Percentiles rank a stretch among this genome's conserved stretches.
phyloP scores from a whole-genome alignment of 2,329 filamentous ascomycete species.

The Cercospora beticola region DNA sequence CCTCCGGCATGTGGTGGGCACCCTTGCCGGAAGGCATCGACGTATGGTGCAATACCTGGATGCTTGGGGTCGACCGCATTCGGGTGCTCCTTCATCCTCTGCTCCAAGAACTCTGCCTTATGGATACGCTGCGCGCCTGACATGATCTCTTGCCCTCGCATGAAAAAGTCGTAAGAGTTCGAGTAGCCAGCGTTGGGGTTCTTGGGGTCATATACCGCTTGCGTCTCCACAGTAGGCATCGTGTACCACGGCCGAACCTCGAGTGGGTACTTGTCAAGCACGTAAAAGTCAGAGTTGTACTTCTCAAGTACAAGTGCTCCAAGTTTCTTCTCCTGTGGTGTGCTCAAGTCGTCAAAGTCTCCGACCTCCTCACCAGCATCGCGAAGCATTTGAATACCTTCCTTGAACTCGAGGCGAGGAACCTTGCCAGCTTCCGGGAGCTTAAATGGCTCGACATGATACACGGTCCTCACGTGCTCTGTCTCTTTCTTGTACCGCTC shows the following conservation, averaged over 20 bases:
- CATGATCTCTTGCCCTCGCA: constrained; percentile 69
- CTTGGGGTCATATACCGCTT: constrained; percentile 46
- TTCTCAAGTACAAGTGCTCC: constrained; percentile 83
- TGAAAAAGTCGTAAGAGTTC: constrained; percentile 70
- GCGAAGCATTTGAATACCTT: constrained; percentile 74
- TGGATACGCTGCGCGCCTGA: constrained; percentile 67
- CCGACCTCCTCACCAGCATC: constrained; percentile 73
- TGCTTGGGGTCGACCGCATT: constrained; percentile 56
- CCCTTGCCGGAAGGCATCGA: constrained; percentile 63
- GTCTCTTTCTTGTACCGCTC: constrained; percentile 69
- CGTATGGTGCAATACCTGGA: constrained; percentile 63
- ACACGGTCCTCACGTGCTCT: constrained; percentile 68
- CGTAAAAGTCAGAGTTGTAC: constrained; percentile 93
- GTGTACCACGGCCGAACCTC: constrained; percentile 88
- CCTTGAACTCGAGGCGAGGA: constrained; percentile 72
- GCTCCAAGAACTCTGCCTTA: constrained; percentile 57
- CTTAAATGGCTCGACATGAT: constrained; percentile 75
- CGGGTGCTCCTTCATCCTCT: constrained; percentile 59
- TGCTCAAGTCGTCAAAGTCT: constrained; percentile 73
- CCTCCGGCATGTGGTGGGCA: constrained; percentile 65
- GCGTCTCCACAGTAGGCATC: constrained; percentile 69
- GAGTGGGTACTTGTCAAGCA: constrained; percentile 94
- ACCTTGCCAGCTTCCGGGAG: constrained; percentile 73
- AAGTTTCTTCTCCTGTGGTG: constrained; percentile 82
- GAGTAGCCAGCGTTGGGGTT: constrained; percentile 54